These are phyloP conservation scores for Penicillium paxilli DNA, from an alignment of 495 filamentous ascomycete genomes.

Conservation along the genomic window DNA sequence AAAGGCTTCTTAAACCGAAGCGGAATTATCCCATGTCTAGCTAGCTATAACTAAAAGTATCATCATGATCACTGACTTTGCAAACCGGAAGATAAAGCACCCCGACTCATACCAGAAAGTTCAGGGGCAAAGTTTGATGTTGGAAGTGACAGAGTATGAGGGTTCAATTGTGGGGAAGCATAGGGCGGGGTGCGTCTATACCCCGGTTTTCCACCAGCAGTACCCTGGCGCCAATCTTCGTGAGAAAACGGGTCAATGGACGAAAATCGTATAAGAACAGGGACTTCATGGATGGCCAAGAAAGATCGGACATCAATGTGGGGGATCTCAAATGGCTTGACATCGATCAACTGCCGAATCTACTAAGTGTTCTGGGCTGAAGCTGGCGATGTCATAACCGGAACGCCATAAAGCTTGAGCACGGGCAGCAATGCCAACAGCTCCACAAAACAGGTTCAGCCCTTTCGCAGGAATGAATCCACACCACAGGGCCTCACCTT, in stretches of 20 bases:
- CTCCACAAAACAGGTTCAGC: neutral
- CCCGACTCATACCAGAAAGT: neutral
- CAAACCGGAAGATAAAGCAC: neutral
- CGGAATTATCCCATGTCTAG: neutral
- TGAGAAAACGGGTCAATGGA: too few relatives aligned
- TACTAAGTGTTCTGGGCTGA: neutral
- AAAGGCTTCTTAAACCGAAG: neutral
- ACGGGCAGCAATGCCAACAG: neutral
- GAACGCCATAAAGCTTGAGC: neutral
- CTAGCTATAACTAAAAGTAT: neutral
- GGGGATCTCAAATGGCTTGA: neutral
- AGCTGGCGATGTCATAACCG: neutral
- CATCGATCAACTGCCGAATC: neutral
- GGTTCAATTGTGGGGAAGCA: neutral
- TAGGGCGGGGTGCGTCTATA: neutral
- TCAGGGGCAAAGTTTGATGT: neutral
- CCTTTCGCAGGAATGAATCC: neutral
- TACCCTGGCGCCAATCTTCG: neutral
- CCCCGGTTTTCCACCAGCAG: neutral
- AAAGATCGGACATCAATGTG: neutral
- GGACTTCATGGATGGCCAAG: too few relatives aligned
- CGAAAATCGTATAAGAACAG: too few relatives aligned
- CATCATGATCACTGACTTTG: neutral
- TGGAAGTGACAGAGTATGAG: neutral
- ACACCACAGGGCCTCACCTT: neutral